These are phyloP conservation scores for Paxillus involutus DNA, from an alignment of 768 basidiomycete species.

Conservation along the genomic window DNA sequence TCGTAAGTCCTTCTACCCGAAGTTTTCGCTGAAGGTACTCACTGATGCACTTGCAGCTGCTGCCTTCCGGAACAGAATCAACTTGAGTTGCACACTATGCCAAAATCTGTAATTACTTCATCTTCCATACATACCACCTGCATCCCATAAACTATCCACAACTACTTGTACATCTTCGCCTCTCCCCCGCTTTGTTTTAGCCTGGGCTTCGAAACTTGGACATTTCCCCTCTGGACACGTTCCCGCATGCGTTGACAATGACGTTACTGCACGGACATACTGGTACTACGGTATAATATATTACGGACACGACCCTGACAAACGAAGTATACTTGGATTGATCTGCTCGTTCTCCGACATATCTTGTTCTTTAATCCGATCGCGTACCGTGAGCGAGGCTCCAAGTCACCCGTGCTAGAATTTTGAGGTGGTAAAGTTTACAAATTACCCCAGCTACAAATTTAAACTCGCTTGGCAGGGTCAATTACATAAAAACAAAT, in stretches of 20 bases:
- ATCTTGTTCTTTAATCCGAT: too few species aligned
- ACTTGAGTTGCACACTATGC: conserved; percentile 66
- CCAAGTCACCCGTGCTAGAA: too few species aligned
- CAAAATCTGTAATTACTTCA: conserved; percentile 58
- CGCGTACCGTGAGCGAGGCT: too few species aligned
- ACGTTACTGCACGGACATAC: conserved; percentile 2
- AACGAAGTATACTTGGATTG: not conserved
- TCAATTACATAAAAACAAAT: too few species aligned
- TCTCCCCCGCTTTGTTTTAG: not conserved
- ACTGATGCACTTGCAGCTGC: conserved; percentile 42
- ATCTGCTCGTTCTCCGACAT: too few species aligned
- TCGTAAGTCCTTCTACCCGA: conserved; percentile 52
- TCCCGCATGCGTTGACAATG: not conserved
- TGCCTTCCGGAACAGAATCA: conserved; percentile 58
- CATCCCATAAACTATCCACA: conserved; percentile 30
- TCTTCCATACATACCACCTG: conserved; percentile 23
- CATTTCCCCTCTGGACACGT: conserved; percentile 13
- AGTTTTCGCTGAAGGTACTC: conserved; percentile 9
- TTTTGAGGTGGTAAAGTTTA: too few species aligned
- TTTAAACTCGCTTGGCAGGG: too few species aligned
- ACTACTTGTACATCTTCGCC: conserved; percentile 26
- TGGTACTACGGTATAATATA: conserved; percentile 1
- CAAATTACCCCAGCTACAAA: too few species aligned
- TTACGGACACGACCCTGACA: conserved; percentile 10
- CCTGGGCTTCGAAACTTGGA: conserved; percentile 8